Percentiles rank a stretch among this genome's conserved stretches.
Conservation (phyloP, 2,329 filamentous ascomycete species). For the Didymella segeticola region DNA sequence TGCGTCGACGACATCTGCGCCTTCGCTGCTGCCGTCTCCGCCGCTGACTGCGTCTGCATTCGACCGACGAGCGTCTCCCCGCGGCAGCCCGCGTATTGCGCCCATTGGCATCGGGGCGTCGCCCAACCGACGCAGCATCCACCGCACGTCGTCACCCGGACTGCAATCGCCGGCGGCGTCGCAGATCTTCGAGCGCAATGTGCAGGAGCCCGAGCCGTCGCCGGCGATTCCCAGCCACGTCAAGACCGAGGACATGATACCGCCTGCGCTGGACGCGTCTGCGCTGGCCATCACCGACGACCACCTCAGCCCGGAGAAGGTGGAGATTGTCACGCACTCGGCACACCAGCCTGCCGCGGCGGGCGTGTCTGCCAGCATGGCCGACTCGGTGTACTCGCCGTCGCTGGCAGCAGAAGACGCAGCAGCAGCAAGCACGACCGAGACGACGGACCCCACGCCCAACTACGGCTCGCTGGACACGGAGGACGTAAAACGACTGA, state of each 20-base stretch:
- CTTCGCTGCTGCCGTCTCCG: constrained; percentile 40
- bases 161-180: constrained; percentile 79
- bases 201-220: constrained; percentile 76
- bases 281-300: constrained; percentile 90
- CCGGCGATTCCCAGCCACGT: constrained; percentile 93
- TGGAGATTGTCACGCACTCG: constrained; percentile 90
- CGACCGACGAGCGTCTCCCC: constrained; percentile 43
- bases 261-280: constrained; percentile 87
- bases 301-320: constrained; percentile 82
- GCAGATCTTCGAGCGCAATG: constrained; percentile 90
- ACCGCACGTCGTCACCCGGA: constrained; percentile 74
- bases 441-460: constrained; percentile 58
- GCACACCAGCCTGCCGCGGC: constrained; percentile 80
- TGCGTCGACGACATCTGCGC: constrained; percentile 24
- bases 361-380: constrained; percentile 58
- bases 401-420: constrained; percentile 42
- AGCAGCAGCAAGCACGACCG: constrained; percentile 15
- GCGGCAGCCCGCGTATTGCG: constrained; percentile 46
- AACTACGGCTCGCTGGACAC: constrained; percentile 79
- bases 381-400: constrained; percentile 45
- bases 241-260: constrained; percentile 92
- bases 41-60: constrained; percentile 38
- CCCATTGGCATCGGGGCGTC: constrained; percentile 57
- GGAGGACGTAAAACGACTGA: constrained; percentile 80
- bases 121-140: constrained; percentile 63